phyloP scores from a whole-genome alignment of 441 rosid genomes.

The Pelargonium fulgidum region DNA sequence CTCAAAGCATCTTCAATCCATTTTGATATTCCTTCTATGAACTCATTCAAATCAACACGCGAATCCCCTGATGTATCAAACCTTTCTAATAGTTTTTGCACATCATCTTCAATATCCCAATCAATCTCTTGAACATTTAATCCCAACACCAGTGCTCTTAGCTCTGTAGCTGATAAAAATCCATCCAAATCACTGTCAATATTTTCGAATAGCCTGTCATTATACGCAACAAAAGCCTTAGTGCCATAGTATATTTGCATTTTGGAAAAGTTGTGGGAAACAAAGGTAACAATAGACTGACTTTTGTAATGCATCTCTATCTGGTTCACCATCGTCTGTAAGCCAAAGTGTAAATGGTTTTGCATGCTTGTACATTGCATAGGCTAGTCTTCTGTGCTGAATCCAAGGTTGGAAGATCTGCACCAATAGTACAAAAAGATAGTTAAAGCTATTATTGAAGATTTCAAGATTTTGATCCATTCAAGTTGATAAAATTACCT shows the following conservation, averaged over 20 bases:
- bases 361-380: background rate
- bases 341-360: background rate
- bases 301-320: background rate
- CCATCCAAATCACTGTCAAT: background rate
- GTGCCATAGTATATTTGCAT: too few species aligned
- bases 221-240: too few species aligned
- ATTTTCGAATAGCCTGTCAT: background rate
- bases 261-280: too few species aligned
- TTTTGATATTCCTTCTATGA: background rate
- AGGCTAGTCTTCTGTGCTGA: background rate
- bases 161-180: constrained; percentile 3
- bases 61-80: background rate
- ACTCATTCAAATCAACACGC: background rate
- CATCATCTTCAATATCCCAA: background rate
- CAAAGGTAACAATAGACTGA: background rate
- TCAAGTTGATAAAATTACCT: constrained; percentile 20
- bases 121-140: background rate
- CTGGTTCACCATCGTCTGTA: background rate
- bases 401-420: constrained; percentile 1
- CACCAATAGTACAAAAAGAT: background rate
- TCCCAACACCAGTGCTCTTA: background rate
- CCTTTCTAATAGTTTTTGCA: background rate
- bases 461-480: background rate
- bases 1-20: background rate
- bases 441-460: too few species aligned